These are phyloP conservation scores for Wallacemonas sp. DNA, from an alignment of 208 protist species.

Conservation along the genomic window DNA sequence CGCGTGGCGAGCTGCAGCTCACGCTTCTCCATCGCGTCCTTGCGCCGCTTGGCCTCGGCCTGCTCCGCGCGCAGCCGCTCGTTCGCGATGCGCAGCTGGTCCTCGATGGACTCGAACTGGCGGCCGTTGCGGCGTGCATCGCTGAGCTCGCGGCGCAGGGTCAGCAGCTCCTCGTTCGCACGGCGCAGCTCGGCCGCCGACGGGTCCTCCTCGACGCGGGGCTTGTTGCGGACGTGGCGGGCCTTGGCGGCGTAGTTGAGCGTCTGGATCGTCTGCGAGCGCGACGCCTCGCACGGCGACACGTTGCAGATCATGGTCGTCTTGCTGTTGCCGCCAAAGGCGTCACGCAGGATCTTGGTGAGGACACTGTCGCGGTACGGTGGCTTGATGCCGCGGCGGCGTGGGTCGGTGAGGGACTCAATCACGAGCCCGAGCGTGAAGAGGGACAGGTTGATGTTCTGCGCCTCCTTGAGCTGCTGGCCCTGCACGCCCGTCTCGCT, in stretches of 20 bases:
- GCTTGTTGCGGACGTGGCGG: constrained; percentile 74
- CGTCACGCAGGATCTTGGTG: constrained; percentile 86
- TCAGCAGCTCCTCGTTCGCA: constrained; percentile 67
- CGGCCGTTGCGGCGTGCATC: constrained; percentile 42
- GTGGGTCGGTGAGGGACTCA: constrained; percentile 68
- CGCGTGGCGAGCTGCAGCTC: constrained; percentile 53
- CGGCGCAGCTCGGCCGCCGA: constrained; percentile 69
- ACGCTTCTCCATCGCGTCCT: constrained; percentile 50
- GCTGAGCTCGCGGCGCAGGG: constrained; percentile 46
- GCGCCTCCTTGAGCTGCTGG: constrained; percentile 80
- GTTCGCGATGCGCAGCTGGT: constrained; percentile 51
- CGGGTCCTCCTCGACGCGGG: constrained; percentile 75
- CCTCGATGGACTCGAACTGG: constrained; percentile 44
- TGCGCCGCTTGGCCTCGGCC: constrained; percentile 35
- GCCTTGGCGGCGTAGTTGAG: constrained; percentile 86
- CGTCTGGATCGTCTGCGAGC: constrained; percentile 74
- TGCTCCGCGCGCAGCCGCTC: constrained; percentile 54
- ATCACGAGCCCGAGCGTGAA: constrained; percentile 90
- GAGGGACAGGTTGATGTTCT: constrained; percentile 85
- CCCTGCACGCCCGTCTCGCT: constrained; percentile 75
- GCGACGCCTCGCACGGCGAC: constrained; percentile 54
- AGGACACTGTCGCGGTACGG: constrained; percentile 86
- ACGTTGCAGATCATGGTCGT: constrained; percentile 90
- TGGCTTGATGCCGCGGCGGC: constrained; percentile 65
- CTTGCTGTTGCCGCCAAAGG: constrained; percentile 90